Evolutionary conservation across 306 rosid genomes (phyloP), one percentile per base, ranked within the genome.

Genomic region (Lathyrus oleraceus): DNA sequence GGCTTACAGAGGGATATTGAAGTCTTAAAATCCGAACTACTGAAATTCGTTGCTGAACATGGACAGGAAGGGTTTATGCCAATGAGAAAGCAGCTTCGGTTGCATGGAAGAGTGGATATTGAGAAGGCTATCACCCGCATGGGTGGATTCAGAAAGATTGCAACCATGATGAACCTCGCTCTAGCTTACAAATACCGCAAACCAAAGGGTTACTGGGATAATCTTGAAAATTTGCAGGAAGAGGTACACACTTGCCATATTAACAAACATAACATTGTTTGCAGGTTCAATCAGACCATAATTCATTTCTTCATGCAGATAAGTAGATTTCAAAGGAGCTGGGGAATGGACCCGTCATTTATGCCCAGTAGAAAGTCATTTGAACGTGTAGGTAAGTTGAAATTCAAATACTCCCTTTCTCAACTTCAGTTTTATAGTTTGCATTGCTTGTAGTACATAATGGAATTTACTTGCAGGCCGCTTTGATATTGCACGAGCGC

Each of bases 31-130:
- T 64, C 85, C 7, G 96, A 87, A 86, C 85, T 91, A 51, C 72
- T 79, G 65, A 91, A 87, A 57, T 89, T 91, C 69, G 78, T 89
- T 73, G 79, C 86, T 15, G 96, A 91, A 48, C 81, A 85, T 70
- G 97, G 97, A 45, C 97, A 89, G 60, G 96, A 87, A 87, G 96
- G 96, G 74, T 91, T 89, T 72, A 91, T 91, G 97, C 97, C 96
- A 65, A 85, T 91, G 97, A 85, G 97, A 79, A 91, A 89, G 86
- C 96, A 89, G 52, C 94, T 89, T 69, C 90, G 96, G 39, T 59
- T 87, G 79, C 90, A 76, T 27, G 91, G 94, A 75, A 79, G 96
- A 56, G 90, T 91, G 45, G 97, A 91, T 72, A 91, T 91, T 0
- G 97, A 91, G 81, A 91, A 91, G 87, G 91, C 96, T 47, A 89